Percentiles rank a stretch among this genome's conserved stretches.
Evolutionary conservation across 805 yeast species (phyloP).

Genomic region (Candida adriatica): DNA sequence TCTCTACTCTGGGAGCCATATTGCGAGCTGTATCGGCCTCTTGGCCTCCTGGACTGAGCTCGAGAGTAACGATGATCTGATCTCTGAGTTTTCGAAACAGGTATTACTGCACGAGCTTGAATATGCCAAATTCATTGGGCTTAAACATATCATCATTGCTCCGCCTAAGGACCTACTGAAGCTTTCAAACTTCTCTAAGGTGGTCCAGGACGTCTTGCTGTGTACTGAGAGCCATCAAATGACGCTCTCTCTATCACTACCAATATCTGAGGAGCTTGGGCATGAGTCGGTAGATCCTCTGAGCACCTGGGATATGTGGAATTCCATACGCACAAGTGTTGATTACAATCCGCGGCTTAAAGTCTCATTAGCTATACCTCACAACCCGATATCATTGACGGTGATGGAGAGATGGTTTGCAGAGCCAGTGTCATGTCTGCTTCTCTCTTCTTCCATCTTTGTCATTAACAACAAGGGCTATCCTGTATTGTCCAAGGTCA

Average conservation of each 20-base stretch:
- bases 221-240: constrained; percentile 23
- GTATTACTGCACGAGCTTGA: constrained; percentile 52
- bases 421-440: constrained; percentile 56
- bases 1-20: constrained; percentile 35
- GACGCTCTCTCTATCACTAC: constrained; percentile 38
- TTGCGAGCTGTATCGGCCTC: constrained; percentile 42
- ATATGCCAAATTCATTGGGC: constrained; percentile 53
- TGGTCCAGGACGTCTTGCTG: constrained; percentile 28
- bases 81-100: constrained; percentile 48
- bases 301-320: constrained; percentile 74
- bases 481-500: constrained; percentile 57
- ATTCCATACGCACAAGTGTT: constrained; percentile 50
- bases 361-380: constrained; percentile 73
- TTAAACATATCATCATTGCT: constrained; percentile 48
- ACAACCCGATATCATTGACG: constrained; percentile 39
- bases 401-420: constrained; percentile 60
- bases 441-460: constrained; percentile 51
- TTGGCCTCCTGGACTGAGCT: constrained; percentile 67
- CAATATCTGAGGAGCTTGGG: constrained; percentile 38
- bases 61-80: constrained; percentile 42
- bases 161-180: constrained; percentile 57
- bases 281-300: constrained; percentile 24
- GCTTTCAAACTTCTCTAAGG: constrained; percentile 43
- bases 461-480: constrained; percentile 51
- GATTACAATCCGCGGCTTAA: constrained; percentile 49